Evolutionary conservation across 768 basidiomycete genomes (phyloP).

Genomic region (Amanita fuliginea): DNA sequence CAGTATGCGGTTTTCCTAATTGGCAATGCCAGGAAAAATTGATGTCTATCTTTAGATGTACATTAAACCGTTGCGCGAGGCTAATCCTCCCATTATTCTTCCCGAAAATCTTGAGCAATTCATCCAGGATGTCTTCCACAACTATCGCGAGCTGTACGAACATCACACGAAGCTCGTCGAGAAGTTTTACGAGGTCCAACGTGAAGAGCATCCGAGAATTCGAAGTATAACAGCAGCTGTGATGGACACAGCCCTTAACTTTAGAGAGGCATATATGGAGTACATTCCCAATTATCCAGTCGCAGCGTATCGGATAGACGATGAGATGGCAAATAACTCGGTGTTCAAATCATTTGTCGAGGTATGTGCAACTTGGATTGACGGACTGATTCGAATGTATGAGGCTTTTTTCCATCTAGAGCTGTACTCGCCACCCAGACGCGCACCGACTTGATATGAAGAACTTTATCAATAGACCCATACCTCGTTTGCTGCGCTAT

Average conservation of each 20-base stretch:
- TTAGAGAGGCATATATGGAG: constrained; percentile 86
- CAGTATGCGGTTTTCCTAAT: constrained; percentile 30
- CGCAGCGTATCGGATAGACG: constrained; percentile 78
- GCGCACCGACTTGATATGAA: constrained; percentile 83
- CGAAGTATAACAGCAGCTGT: constrained; percentile 76
- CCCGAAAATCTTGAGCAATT: constrained; percentile 63
- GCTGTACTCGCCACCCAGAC: constrained; percentile 52
- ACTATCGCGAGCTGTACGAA: constrained; percentile 62
- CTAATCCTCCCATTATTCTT: constrained; percentile 72
- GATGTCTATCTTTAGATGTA: constrained; percentile 50
- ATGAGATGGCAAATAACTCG: constrained; percentile 74
- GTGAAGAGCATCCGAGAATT: constrained; percentile 77
- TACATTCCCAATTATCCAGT: constrained; percentile 91
- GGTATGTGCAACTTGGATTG: constrained; percentile 26
- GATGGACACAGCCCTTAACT: constrained; percentile 82
- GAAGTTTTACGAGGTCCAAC: constrained; percentile 74
- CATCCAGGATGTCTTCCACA: constrained; percentile 83
- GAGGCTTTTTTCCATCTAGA: constrained; percentile 13
- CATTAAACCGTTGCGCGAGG: constrained; percentile 60
- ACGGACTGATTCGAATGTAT: not conserved
- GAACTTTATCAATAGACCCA: constrained; percentile 84
- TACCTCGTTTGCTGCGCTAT: constrained; percentile 81
- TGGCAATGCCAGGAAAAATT: not conserved
- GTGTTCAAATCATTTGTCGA: constrained; percentile 75
- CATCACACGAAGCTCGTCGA: constrained; percentile 75